Evolutionary conservation across 345 rosid genomes (phyloP).

Genomic region (Eucalyptus microcorys): DNA sequence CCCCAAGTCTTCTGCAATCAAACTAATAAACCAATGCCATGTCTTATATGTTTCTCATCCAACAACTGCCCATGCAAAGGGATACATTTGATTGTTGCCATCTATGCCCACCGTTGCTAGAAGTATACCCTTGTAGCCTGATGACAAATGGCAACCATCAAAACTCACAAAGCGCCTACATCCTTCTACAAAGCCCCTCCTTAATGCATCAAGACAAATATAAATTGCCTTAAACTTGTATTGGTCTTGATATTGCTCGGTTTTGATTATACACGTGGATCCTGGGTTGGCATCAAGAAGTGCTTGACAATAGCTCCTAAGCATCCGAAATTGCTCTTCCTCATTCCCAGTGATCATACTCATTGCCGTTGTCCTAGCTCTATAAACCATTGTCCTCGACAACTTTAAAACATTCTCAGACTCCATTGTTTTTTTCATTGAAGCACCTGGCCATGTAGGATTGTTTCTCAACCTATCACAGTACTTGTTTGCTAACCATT

Average conservation of each 20-base stretch:
- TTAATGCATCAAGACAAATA: background rate
- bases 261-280: background rate
- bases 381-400: background rate
- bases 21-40: too few species aligned
- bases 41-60: too few species aligned
- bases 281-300: background rate
- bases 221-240: background rate
- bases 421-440: background rate
- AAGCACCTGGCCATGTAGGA: background rate
- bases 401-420: background rate
- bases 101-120: too few species aligned
- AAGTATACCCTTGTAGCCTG: too few species aligned
- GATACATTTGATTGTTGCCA: too few species aligned
- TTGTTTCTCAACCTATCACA: background rate
- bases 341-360: background rate
- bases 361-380: background rate
- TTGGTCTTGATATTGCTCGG: background rate
- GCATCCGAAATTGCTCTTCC: background rate
- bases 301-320: background rate
- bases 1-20: fast-evolving
- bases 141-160: too few species aligned
- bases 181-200: background rate
- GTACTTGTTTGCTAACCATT: too few species aligned
- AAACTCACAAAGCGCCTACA: background rate
- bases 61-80: too few species aligned